phyloP scores from a whole-genome alignment of 805 yeast genomes.

The Yamadazyma philogaea region DNA sequence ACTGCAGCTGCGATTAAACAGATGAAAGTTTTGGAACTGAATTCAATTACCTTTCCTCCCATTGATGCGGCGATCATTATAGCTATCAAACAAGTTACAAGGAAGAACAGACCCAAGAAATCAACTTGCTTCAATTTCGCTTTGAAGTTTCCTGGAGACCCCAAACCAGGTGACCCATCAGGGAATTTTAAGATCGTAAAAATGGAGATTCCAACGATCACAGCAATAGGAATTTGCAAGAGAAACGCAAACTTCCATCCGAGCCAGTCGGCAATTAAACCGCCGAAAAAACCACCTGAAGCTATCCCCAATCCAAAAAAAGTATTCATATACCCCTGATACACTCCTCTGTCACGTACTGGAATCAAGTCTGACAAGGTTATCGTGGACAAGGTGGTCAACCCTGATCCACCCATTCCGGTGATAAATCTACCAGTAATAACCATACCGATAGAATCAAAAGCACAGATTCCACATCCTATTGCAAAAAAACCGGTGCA shows the following conservation, averaged over 20 bases:
- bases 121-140: slow-evolving; percentile 59
- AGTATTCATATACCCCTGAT: slow-evolving; percentile 81
- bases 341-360: slow-evolving; percentile 71
- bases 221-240: slow-evolving; percentile 43
- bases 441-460: slow-evolving; percentile 45
- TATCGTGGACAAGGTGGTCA: slow-evolving; percentile 70
- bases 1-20: slow-evolving; percentile 23
- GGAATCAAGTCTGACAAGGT: slow-evolving; percentile 76
- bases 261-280: slow-evolving; percentile 50
- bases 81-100: slow-evolving; percentile 56
- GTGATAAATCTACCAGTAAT: slow-evolving; percentile 66
- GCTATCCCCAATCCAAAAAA: slow-evolving; percentile 71
- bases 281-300: slow-evolving; percentile 46
- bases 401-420: slow-evolving; percentile 89
- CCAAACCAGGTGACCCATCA: slow-evolving; percentile 56
- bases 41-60: slow-evolving; percentile 56
- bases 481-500: slow-evolving; percentile 54
- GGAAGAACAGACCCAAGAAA: slow-evolving; percentile 55
- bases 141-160: slow-evolving; percentile 45
- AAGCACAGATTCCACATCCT: slow-evolving; percentile 54
- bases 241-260: slow-evolving; percentile 51
- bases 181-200: slow-evolving; percentile 44
- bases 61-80: slow-evolving; percentile 64
- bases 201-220: slow-evolving; percentile 38
- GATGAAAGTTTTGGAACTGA: slow-evolving; percentile 42